Percentiles rank a stretch among this genome's conserved stretches.
These are phyloP conservation scores for Aspergillus ochraceoroseus DNA, from an alignment of 2,329 filamentous ascomycete genomes.

Conservation along the genomic window DNA sequence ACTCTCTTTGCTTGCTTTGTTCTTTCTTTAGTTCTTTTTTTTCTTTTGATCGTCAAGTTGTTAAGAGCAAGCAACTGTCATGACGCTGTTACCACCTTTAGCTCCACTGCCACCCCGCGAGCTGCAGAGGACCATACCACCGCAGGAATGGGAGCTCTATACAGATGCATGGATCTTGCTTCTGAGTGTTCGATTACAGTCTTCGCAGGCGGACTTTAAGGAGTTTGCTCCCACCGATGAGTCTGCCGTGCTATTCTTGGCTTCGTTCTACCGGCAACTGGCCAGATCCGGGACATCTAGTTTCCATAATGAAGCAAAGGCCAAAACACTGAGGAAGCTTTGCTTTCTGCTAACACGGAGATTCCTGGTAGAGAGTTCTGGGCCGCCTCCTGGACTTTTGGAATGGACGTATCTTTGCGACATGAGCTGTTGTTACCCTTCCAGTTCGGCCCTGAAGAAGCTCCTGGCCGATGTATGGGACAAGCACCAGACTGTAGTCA, in stretches of 20 bases:
- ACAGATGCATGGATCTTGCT: slow-evolving; percentile 71
- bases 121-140: slow-evolving; percentile 61
- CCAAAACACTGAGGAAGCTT: slow-evolving; percentile 54
- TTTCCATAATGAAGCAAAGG: slow-evolving; percentile 35
- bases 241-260: slow-evolving; percentile 60
- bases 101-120: slow-evolving; percentile 68
- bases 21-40: slow-evolving; percentile 2
- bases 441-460: slow-evolving; percentile 52
- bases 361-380: slow-evolving; percentile 47
- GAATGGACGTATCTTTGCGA: slow-evolving; percentile 65
- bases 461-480: slow-evolving; percentile 51
- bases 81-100: slow-evolving; percentile 61
- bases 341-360: slow-evolving; percentile 62
- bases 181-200: slow-evolving; percentile 58
- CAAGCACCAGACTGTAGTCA: slow-evolving; percentile 31
- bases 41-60: neutral
- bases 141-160: slow-evolving; percentile 71
- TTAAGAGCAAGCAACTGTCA: slow-evolving; percentile 38
- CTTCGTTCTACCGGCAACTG: slow-evolving; percentile 59
- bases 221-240: slow-evolving; percentile 51
- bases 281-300: slow-evolving; percentile 34
- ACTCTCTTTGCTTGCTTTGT: slow-evolving; percentile 2
- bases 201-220: slow-evolving; percentile 55
- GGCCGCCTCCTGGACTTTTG: slow-evolving; percentile 49
- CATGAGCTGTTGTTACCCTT: slow-evolving; percentile 62